A percentile compares a stretch with the other conserved stretches of the same genome.
Evolutionary conservation across 768 basidiomycete species (phyloP).

Genomic region (Suillus bovinus): DNA sequence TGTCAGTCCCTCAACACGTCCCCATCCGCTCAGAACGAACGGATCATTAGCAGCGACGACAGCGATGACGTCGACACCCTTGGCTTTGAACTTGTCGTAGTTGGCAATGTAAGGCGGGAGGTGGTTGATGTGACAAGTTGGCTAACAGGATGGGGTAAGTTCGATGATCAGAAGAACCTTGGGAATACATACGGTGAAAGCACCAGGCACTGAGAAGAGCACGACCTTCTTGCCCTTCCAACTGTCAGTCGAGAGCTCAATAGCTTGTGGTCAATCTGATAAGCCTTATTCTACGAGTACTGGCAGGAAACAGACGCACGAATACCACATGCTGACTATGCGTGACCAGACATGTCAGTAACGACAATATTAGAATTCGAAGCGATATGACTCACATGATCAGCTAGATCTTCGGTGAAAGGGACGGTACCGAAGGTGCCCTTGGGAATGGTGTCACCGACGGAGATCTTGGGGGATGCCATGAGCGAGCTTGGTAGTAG

Average conservation of each 20-base stretch:
- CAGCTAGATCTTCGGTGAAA: slow-evolving; percentile 61
- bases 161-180: background rate
- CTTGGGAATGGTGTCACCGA: slow-evolving; percentile 52
- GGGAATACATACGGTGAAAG: slow-evolving; percentile 63
- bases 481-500: slow-evolving; percentile 1
- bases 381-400: slow-evolving; percentile 43
- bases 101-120: slow-evolving; percentile 47
- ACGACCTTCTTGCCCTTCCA: slow-evolving; percentile 87
- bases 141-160: slow-evolving; percentile 20
- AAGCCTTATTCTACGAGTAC: background rate
- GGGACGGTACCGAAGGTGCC: slow-evolving; percentile 54
- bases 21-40: slow-evolving; percentile 65
- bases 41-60: slow-evolving; percentile 61
- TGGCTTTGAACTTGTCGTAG: slow-evolving; percentile 49
- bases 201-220: slow-evolving; percentile 75
- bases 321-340: slow-evolving; percentile 59
- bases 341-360: slow-evolving; percentile 4
- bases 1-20: slow-evolving; percentile 53
- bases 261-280: slow-evolving; percentile 37
- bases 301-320: slow-evolving; percentile 44
- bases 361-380: background rate
- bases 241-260: slow-evolving; percentile 52
- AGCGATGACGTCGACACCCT: slow-evolving; percentile 53
- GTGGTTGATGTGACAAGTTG: slow-evolving; percentile 44
- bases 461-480: slow-evolving; percentile 42